Evolutionary conservation across 441 rosid genomes (phyloP), one percentile per base, ranked within the genome.

Genomic region (Omphalea diandra): DNA sequence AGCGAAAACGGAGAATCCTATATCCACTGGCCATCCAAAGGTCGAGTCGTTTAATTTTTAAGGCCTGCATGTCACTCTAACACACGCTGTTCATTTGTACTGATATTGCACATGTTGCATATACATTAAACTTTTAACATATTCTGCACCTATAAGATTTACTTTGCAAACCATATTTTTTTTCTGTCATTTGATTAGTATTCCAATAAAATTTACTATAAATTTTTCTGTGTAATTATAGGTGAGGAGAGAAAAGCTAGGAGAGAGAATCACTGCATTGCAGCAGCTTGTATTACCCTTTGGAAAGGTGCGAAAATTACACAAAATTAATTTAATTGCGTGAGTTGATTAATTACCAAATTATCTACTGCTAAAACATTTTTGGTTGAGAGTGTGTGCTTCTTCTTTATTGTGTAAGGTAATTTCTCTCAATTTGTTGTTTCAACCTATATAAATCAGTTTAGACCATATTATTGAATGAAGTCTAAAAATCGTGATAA

Each of bases 251-350:
- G 91, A 83, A 85, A 89, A 80, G 79, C 75, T 91, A 15, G 98
- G 98, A 56, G 96, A 94, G 68, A 70, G 95, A 81, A 82, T 94
- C 62, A 67, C 87, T 41, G 80, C 90, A n/a, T 76, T 94, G 81
- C 97, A 91, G 81, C 96, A 88, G 68, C 83, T 91, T 63, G 98
- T 94, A 27, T 91, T 96, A 58, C 98, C 97, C 20, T 89, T 83
- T 76, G 98, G 97, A 81, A 94, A 94, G 96, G 98, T 89, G 17
- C 41, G 36, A 22, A 50, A 44, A 61, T 27, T 35, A 44, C 70
- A 11, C 63, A 67, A 35, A 36, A 55, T 63, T 62, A 65, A 61
- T 57, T 60, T 79, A 52, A 57, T 67, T n/a, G n/a, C n/a, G n/a
- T n/a, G n/a, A n/a, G n/a, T n/a, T n/a, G n/a, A n/a, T n/a, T n/a